Base-by-base conservation (phyloP, 2,329 filamentous ascomycete genomes). In the Pyrenophora seminiperda region DNA sequence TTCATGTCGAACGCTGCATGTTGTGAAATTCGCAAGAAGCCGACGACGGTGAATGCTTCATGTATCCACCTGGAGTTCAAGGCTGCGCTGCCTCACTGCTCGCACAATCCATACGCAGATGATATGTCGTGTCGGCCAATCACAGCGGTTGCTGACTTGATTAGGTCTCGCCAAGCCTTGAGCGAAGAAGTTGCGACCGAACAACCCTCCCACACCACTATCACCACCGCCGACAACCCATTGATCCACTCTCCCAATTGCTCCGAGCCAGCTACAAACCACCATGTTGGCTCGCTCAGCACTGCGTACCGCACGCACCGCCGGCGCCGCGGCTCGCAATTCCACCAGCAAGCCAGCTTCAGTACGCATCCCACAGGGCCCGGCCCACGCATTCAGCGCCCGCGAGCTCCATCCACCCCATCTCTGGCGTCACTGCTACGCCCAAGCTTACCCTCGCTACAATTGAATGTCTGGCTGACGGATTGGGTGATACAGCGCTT, bases 221-320 rank as follows among this genome's bases (percentile, higher is more conserved):
- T 42, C 49, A 52, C 49, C 49, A 47, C 60, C 66, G 60, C 62
- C 68, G 58, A 51, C 64, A 45, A 62, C 65, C 70, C 70, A 72
- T 69, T 67, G 65, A 65, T 60, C 62, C 63, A 64, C 63, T 60
- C 65, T 54, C 57, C 60, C 60, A 62, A 59, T 56, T 62, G 64
- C 66, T 61, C 57, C 62, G 70, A 66, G 71, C 70, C 72, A 71
- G 66, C 71, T 67, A 66, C 65, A 63, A 59, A 62, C 59, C 83
- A 88, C 77, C 76, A 97, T 97, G 93, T 87, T 97, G 84, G 89
- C 90, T 81, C 89, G 91, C 84, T 91, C 91, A 79, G 86, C 86
- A 80, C 81, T 95, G 83, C 91, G 91, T 83, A 86, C 89, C 77
- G 84, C 89, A 85, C 91, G 91, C 85, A 83, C 88, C 73, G 83